Conservation (phyloP, 2,329 filamentous ascomycete species). For the Stenocarpella maydis region DNA sequence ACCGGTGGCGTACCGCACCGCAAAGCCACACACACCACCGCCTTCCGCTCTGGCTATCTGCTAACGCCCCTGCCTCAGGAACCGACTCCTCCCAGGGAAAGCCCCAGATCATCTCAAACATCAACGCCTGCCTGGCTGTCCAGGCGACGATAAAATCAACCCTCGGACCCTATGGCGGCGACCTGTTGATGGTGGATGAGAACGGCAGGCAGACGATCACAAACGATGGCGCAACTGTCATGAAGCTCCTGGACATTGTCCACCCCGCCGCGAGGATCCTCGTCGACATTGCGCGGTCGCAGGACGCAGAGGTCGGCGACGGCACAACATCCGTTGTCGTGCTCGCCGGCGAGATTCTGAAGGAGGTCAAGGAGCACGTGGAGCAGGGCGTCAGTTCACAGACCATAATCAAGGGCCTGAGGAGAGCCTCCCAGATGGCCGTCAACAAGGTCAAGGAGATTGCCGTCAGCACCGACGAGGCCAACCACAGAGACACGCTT, state of each 20-base stretch:
- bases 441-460: constrained; percentile 99
- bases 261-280: constrained; percentile 97
- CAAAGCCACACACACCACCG: background rate
- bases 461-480: constrained; percentile 83
- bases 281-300: constrained; percentile 96
- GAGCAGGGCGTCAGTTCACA: constrained; percentile 97
- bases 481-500: constrained; percentile 86
- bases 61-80: constrained; percentile 60
- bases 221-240: constrained; percentile 98
- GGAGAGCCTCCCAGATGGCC: constrained; percentile 86
- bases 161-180: constrained; percentile 94
- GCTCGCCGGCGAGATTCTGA: constrained; percentile 94
- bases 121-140: constrained; percentile 96
- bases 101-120: constrained; percentile 96
- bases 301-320: constrained; percentile 98
- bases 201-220: constrained; percentile 98
- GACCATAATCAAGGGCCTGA: constrained; percentile 94
- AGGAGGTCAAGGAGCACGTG: constrained; percentile 95
- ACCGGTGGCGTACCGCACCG: background rate
- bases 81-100: constrained; percentile 98
- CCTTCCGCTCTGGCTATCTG: constrained; percentile 34
- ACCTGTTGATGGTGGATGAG: constrained; percentile 92
- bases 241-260: constrained; percentile 99
- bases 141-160: constrained; percentile 96
- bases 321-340: constrained; percentile 98